Evolutionary conservation across 2,329 filamentous ascomycete species (phyloP).

Genomic region (Ilyonectria sp.): DNA sequence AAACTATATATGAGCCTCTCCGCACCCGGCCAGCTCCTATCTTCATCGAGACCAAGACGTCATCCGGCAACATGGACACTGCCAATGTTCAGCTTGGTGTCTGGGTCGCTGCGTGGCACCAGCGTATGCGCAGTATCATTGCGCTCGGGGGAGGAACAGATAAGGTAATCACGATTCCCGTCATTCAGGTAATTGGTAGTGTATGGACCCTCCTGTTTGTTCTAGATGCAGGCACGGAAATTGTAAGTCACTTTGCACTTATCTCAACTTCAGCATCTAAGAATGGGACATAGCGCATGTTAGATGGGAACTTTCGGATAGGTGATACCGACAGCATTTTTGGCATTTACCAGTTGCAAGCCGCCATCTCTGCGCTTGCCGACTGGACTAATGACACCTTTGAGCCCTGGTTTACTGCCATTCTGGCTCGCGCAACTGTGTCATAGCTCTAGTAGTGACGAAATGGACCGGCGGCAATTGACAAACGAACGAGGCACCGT

Average conservation of each 20-base stretch:
- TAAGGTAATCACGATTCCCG: conserved; percentile 10
- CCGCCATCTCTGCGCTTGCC: conserved; percentile 4
- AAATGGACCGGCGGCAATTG: too few species aligned
- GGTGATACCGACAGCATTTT: conserved; percentile 14
- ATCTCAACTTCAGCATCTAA: neutral
- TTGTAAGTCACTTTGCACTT: conserved; percentile 1
- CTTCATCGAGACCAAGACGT: conserved; percentile 1
- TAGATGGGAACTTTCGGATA: conserved; percentile 16
- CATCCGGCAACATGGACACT: conserved; percentile 3
- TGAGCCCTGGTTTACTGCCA: too few species aligned
- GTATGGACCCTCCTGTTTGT: conserved; percentile 21
- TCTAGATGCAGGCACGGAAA: conserved; percentile 2
- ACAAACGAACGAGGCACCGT: too few species aligned
- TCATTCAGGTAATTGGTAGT: conserved; percentile 9
- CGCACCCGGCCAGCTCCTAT: too few species aligned
- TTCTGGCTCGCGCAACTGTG: too few species aligned
- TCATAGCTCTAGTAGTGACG: too few species aligned
- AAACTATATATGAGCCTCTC: too few species aligned
- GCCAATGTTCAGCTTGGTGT: conserved; percentile 17
- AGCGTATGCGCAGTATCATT: conserved; percentile 2
- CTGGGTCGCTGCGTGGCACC: conserved; percentile 21
- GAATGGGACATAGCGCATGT: neutral
- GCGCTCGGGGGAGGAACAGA: neutral
- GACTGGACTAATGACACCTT: conserved; percentile 10
- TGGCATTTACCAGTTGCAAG: conserved; percentile 21